Percentiles rank a stretch among this genome's conserved stretches.
phyloP scores from a whole-genome alignment of 1,284 basidiomycete species.

The Puccinia hordei region DNA sequence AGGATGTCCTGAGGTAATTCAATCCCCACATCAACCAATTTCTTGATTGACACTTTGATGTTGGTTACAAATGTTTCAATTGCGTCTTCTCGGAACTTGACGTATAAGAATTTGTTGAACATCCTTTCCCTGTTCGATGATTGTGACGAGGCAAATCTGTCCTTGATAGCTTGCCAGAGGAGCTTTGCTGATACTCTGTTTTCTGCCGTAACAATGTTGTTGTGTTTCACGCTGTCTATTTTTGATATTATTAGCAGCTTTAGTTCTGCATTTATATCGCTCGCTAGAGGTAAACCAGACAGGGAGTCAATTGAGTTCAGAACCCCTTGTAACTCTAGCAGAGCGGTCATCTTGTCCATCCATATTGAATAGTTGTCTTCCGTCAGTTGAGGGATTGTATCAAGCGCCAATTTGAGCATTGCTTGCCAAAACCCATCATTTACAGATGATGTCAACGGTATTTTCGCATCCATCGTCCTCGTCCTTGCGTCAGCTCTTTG shows the following conservation, averaged over 20 bases:
- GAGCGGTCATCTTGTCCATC: too few relatives aligned
- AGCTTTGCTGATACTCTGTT: neutral
- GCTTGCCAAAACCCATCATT: too few relatives aligned
- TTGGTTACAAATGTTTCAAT: neutral
- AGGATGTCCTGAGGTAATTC: neutral
- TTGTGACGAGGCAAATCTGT: neutral
- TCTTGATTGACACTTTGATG: neutral
- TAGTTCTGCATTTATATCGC: neutral
- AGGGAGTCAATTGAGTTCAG: too few relatives aligned
- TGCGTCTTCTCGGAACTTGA: neutral
- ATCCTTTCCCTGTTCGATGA: neutral
- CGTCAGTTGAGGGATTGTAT: too few relatives aligned
- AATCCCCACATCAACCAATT: neutral
- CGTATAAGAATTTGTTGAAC: neutral
- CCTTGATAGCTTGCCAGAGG: neutral
- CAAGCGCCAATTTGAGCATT: too few relatives aligned
- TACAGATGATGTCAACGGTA: too few relatives aligned
- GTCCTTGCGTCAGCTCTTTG: too few relatives aligned
- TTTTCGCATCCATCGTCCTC: too few relatives aligned
- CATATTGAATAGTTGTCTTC: too few relatives aligned
- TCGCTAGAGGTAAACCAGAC: too few relatives aligned
- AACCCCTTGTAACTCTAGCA: too few relatives aligned
- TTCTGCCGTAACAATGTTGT: constrained; percentile 4
- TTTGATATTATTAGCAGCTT: neutral
- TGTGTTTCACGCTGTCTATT: neutral